Percentiles rank a stretch among this genome's conserved stretches.
Conservation (phyloP, 75 land plant genomes). For the Azolla pinnata region DNA sequence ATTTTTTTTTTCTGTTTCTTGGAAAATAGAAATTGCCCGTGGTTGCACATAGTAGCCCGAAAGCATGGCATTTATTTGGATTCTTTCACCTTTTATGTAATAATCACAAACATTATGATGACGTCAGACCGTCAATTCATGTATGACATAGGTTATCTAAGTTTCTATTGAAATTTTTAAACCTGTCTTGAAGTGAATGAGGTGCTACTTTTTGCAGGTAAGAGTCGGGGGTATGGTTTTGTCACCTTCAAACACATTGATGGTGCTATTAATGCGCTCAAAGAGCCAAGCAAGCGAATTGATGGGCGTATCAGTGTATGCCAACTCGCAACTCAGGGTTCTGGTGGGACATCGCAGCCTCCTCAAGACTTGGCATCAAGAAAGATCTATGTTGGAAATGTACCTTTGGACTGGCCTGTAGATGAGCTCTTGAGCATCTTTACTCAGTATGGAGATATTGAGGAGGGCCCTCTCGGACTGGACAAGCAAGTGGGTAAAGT, state of each 20-base stretch:
- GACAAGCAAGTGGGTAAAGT: constrained; percentile 63
- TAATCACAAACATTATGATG: too few relatives aligned
- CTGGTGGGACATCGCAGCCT: constrained; percentile 13
- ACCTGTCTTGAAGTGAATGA: constrained; percentile 51
- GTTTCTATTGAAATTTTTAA: too few relatives aligned
- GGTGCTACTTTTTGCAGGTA: constrained; percentile 55
- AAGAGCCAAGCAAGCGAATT: constrained; percentile 71
- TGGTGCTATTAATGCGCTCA: constrained; percentile 60
- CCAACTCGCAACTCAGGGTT: constrained; percentile 58
- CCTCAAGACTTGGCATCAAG: constrained; percentile 39
- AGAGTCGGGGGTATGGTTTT: constrained; percentile 73
- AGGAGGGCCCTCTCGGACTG: constrained; percentile 73
- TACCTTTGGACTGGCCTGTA: constrained; percentile 52
- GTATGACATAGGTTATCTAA: too few relatives aligned
- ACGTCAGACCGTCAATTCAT: too few relatives aligned
- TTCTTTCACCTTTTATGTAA: too few relatives aligned
- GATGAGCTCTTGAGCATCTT: constrained; percentile 49
- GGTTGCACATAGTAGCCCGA: too few relatives aligned
- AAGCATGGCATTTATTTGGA: too few relatives aligned
- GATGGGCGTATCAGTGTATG: constrained; percentile 78
- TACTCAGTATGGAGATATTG: constrained; percentile 65
- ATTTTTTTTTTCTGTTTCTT: too few relatives aligned
- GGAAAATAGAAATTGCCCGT: too few relatives aligned
- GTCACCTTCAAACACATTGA: constrained; percentile 71
- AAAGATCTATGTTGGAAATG: constrained; percentile 73